Base-by-base conservation (phyloP, 495 filamentous ascomycete species). In the Daldinia grandis region DNA sequence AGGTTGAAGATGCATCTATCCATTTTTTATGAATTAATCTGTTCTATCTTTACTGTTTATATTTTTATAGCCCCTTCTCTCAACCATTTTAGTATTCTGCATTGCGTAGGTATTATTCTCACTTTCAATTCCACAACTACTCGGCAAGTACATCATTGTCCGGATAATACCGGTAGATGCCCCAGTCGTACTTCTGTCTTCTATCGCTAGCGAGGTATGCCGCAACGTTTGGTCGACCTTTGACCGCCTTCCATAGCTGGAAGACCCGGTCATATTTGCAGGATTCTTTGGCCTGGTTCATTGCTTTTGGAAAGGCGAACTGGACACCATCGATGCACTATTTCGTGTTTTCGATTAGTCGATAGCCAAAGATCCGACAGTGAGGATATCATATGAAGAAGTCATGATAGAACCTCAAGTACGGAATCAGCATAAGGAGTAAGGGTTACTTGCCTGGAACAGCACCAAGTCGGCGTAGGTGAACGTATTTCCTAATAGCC, bases 261-360 rank as follows among this genome's bases (percentile, higher is more conserved):
- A 68, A 62, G 25, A 68, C 47, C 7, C 28, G 44, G 25, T 68
- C 58, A 25, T 55, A 68, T 30, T 56, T 62, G 2, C 47, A 31
- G 12, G 57, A 55, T 28, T 62, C 33, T 24, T 25, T 31, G 3
- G 57, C 47, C 27, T 28, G n/a, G 3, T 14, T 24, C 51, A 68
- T 55, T 0, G 64, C 47, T 28, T 44, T 61, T 7, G 56, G 64
- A 25, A 67, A 67, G 3, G 21, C 7, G 24, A 42, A 33, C 15
- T 24, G 5, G 17, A 44, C 47, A 19, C 57, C 64, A 47, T 67
- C 56, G 15, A 67, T n/a, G 50, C 56, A 61, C 64, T 67, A 17
- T 5, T 24, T 14, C 42, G 37, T 24, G 42, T 21, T 47, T 24
- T 82, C 76, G 8, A 87, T 76, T 42, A 38, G 35, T 15, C 10